Base-by-base conservation (phyloP, 306 rosid species). In the Corylus avellana region DNA sequence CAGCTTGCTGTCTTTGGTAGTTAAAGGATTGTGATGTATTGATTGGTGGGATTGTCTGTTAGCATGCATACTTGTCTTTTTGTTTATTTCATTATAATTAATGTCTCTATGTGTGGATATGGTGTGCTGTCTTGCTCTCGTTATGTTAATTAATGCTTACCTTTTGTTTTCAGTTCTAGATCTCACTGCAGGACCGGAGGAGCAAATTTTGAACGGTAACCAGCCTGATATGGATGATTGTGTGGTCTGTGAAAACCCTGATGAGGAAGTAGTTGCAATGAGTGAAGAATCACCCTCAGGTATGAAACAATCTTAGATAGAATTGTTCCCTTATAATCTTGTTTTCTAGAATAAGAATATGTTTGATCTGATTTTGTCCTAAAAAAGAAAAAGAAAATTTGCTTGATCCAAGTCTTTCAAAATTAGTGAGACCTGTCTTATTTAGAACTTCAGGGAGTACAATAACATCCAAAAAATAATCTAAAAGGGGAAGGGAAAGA, bases 191-290 rank as follows among this genome's bases (percentile, higher is more conserved):
- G 79, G 91, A 84, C 96, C 97, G 0, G 99, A 93, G 72, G 98
- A 91, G 79, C 97, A 89, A 87, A 79, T 88, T 80, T 87, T 91
- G 88, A 89, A 79, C 20, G 88, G 78, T 81, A 87, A 87, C 76
- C 99, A 93, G 69, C 91, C 96, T 70, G 98, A 93, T 66, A 87
- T 82, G 84, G 98, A 93, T 80, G 99, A 96, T 78, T 81, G 61
- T 32, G 85, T 72, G n/a, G 81, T 86, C 51, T 81, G 82, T 79
- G 97, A 88, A 77, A 90, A 93, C 78, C 89, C 86, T 71, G 97
- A 93, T 37, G 98, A 91, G 84, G 98, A 96, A 73, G 81, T 85
- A 37, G 93, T 82, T 84, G 97, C 90, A 4, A 91, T 93, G 97
- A 83, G 87, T 78, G 98, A 96, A 85, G 98, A 96, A 76, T 75